A percentile compares a stretch with the other conserved stretches of the same genome.
Evolutionary conservation across 2,329 filamentous ascomycete species (phyloP).

Genomic region (Byssochlamys sp.): DNA sequence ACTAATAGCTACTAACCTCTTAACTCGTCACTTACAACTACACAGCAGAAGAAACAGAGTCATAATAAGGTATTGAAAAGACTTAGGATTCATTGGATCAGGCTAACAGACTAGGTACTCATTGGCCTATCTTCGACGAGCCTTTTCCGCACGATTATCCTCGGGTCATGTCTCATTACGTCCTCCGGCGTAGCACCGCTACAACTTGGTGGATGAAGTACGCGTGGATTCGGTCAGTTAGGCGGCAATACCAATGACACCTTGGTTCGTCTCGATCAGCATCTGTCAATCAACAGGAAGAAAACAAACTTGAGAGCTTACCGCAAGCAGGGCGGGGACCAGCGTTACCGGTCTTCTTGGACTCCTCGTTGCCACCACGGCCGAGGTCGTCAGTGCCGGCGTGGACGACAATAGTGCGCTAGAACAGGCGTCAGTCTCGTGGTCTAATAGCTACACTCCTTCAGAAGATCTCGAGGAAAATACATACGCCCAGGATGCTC

Average conservation of each 20-base stretch:
- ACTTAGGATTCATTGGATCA: not conserved
- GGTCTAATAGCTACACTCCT: too few relatives aligned
- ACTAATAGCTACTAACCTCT: not conserved
- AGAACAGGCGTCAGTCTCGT: conserved; percentile 10
- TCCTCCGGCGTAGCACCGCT: not conserved
- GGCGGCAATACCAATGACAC: conserved; percentile 79
- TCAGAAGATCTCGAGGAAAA: not conserved
- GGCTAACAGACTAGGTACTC: not conserved
- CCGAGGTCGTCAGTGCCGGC: conserved; percentile 93
- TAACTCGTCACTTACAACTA: too few relatives aligned
- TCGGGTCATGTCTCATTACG: not conserved
- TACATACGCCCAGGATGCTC: conserved; percentile 78
- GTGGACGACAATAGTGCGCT: conserved; percentile 94
- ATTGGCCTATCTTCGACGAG: not conserved
- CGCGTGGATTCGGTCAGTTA: conserved; percentile 36
- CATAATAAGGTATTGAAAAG: not conserved
- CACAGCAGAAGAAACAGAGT: too few relatives aligned
- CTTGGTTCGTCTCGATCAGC: conserved; percentile 29
- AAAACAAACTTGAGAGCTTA: conserved; percentile 36
- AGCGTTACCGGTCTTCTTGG: conserved; percentile 96
- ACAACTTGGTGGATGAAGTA: not conserved
- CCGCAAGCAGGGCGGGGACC: conserved; percentile 89
- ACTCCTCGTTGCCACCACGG: conserved; percentile 83
- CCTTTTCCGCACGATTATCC: not conserved
- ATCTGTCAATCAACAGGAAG: not conserved